phyloP scores from a whole-genome alignment of 1,284 basidiomycete species.

The Agaricales sp. region DNA sequence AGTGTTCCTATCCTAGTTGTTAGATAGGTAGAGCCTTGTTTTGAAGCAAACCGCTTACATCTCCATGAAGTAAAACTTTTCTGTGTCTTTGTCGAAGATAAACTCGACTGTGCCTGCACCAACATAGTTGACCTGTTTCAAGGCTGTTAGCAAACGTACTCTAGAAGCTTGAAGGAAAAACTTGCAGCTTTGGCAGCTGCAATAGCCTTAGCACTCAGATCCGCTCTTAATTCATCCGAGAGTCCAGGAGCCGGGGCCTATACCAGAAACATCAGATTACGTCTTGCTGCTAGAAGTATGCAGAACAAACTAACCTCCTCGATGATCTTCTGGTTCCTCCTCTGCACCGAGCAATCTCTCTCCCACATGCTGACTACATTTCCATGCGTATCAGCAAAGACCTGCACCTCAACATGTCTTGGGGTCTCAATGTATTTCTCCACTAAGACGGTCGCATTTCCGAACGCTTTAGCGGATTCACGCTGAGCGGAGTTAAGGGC shows the following conservation, averaged over 20 bases:
- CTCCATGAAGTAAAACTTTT: slow-evolving; percentile 89
- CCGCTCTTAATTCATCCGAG: slow-evolving; percentile 61
- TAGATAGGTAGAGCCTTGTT: slow-evolving; percentile 2
- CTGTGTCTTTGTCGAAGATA: slow-evolving; percentile 84
- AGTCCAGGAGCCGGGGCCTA: slow-evolving; percentile 88
- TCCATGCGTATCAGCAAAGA: slow-evolving; percentile 75
- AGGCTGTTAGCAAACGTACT: not conserved
- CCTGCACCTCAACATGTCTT: slow-evolving; percentile 84
- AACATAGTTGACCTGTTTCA: slow-evolving; percentile 49
- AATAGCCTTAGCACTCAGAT: slow-evolving; percentile 81
- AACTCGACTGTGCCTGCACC: slow-evolving; percentile 92
- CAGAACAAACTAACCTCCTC: slow-evolving; percentile 50
- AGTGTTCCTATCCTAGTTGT: slow-evolving; percentile 59
- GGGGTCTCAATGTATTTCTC: slow-evolving; percentile 83
- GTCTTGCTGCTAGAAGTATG: not conserved
- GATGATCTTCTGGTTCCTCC: slow-evolving; percentile 92
- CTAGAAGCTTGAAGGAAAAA: not conserved
- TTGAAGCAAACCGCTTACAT: slow-evolving; percentile 43
- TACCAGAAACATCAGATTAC: not conserved
- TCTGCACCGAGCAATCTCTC: slow-evolving; percentile 89
- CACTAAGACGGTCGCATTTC: slow-evolving; percentile 77
- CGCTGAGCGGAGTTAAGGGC: slow-evolving; percentile 79
- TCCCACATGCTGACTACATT: slow-evolving; percentile 85
- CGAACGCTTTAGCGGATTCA: slow-evolving; percentile 80
- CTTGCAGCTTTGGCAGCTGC: slow-evolving; percentile 85